phyloP scores from a whole-genome alignment of 2,329 filamentous ascomycete genomes.

The Aquanectria penicillioides region DNA sequence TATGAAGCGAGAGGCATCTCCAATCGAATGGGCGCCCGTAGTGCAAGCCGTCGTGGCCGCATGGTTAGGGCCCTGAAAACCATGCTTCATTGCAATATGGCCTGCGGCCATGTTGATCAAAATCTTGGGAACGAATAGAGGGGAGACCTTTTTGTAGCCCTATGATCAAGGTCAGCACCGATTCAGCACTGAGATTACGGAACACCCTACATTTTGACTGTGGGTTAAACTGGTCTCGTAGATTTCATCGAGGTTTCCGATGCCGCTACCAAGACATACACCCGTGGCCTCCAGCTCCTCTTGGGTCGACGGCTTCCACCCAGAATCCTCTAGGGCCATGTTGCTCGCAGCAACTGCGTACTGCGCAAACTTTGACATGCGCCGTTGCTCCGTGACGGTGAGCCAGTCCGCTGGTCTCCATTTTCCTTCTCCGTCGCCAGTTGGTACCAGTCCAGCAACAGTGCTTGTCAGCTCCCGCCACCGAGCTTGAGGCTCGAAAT shows the following conservation, averaged over 20 bases:
- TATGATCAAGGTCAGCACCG: constrained; percentile 47
- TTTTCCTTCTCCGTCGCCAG: constrained; percentile 49
- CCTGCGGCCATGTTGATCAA: constrained; percentile 96
- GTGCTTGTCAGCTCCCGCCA: constrained; percentile 84
- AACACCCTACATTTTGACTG: constrained; percentile 70
- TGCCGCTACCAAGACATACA: constrained; percentile 93
- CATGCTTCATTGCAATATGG: constrained; percentile 92
- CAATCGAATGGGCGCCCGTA: constrained; percentile 93
- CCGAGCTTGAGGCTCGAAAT: constrained; percentile 62
- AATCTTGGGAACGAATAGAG: constrained; percentile 90
- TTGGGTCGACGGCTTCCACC: constrained; percentile 71
- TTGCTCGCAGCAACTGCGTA: constrained; percentile 88
- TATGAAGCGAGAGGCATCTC: constrained; percentile 93
- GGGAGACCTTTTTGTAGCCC: constrained; percentile 94
- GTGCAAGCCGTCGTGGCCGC: constrained; percentile 94
- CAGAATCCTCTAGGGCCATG: constrained; percentile 86
- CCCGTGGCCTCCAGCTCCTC: constrained; percentile 81
- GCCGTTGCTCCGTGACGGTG: constrained; percentile 66
- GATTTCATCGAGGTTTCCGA: constrained; percentile 92
- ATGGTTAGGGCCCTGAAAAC: constrained; percentile 91
- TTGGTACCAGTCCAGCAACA: constrained; percentile 84
- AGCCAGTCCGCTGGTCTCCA: constrained; percentile 68
- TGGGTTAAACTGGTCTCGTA: constrained; percentile 85
- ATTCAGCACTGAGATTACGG: background rate
- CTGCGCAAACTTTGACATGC: constrained; percentile 92